phyloP scores from a whole-genome alignment of 208 protist genomes.

The Acanthamoeba healyi region DNA sequence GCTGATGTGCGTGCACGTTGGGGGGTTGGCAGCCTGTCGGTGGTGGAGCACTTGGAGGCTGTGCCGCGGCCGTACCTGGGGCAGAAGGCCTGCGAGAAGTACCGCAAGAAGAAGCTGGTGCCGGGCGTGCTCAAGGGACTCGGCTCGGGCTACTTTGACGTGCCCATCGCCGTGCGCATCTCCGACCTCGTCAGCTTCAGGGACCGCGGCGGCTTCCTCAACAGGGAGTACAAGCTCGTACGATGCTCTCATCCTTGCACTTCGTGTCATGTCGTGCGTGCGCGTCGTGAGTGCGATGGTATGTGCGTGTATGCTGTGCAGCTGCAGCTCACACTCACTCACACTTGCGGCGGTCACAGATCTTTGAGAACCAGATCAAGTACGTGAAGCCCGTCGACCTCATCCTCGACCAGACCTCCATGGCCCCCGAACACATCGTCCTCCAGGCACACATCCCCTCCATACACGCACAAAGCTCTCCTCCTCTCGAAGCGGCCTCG shows the following conservation, averaged over 20 bases:
- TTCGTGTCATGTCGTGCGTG: background rate
- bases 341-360: background rate
- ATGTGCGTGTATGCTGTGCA: background rate
- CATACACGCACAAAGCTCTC: background rate
- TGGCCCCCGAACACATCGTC: constrained; percentile 37
- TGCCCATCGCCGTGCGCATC: constrained; percentile 63
- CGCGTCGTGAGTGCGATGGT: background rate
- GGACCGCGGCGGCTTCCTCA: constrained; percentile 42
- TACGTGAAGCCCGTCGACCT: constrained; percentile 43
- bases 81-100: constrained; percentile 46
- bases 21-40: background rate
- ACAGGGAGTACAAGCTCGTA: constrained; percentile 59
- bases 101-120: constrained; percentile 45
- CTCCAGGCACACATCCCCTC: background rate
- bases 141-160: constrained; percentile 29
- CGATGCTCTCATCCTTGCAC: background rate
- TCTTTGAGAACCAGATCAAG: constrained; percentile 56
- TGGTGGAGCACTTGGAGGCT: constrained; percentile 62
- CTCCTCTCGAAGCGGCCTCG: too few species aligned
- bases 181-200: constrained; percentile 46
- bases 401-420: background rate
- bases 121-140: constrained; percentile 35
- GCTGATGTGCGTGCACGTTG: background rate
- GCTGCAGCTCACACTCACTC: background rate
- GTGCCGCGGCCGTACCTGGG: constrained; percentile 54